phyloP scores from a whole-genome alignment of 176 grass and related monocot genomes.

The Musa troglodytarum region DNA sequence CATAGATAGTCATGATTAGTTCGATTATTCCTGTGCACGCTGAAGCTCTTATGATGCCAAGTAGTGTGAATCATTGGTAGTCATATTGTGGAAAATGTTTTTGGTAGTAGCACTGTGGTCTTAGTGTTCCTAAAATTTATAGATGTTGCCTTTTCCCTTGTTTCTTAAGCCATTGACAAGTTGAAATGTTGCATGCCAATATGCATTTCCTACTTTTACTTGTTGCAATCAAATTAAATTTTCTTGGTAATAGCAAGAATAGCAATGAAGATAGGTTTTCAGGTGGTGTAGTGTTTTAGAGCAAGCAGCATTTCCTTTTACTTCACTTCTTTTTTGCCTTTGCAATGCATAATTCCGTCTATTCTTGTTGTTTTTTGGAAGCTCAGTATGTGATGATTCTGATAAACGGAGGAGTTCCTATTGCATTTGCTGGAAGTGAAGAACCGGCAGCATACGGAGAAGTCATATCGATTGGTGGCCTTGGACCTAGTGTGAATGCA shows the following conservation, averaged over 20 bases:
- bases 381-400: slow-evolving; percentile 83
- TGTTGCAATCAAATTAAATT: neutral
- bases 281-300: neutral
- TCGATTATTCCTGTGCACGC: no score
- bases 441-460: slow-evolving; percentile 75
- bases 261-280: neutral
- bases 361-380: neutral
- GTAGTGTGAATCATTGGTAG: neutral
- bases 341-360: neutral
- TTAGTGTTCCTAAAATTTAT: neutral
- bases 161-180: no score
- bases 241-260: neutral
- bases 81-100: neutral
- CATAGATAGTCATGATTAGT: neutral
- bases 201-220: neutral
- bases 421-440: slow-evolving; percentile 73
- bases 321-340: neutral
- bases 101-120: neutral
- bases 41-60: no score
- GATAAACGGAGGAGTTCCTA: slow-evolving; percentile 62
- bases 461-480: slow-evolving; percentile 73
- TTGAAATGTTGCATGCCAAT: neutral
- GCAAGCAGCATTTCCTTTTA: neutral
- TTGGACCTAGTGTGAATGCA: slow-evolving; percentile 65
- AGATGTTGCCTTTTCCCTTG: neutral